Conservation (phyloP, 2,329 filamentous ascomycete genomes). For the Alternaria sp. region DNA sequence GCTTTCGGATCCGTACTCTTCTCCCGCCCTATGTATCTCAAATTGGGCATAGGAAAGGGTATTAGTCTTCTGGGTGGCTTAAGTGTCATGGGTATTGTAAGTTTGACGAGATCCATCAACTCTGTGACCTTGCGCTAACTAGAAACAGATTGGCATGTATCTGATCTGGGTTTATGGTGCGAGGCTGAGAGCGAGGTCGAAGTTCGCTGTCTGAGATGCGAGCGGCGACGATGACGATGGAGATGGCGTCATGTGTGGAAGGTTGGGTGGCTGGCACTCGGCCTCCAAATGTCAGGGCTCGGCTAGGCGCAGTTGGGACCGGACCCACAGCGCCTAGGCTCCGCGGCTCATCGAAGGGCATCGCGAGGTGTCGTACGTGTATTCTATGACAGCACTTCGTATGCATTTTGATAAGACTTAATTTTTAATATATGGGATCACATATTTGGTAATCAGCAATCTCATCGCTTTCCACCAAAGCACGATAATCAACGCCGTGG, state of each 20-base stretch:
- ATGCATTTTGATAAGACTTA: too few species aligned
- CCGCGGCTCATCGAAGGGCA: too few species aligned
- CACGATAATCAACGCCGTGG: too few species aligned
- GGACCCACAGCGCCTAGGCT: too few species aligned
- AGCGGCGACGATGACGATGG: not conserved
- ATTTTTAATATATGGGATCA: too few species aligned
- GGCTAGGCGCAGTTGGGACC: too few species aligned
- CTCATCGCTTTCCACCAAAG: too few species aligned
- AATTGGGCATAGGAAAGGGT: constrained; percentile 65
- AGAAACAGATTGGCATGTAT: not conserved
- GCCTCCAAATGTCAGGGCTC: too few species aligned
- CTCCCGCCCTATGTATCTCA: constrained; percentile 64
- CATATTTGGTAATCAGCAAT: too few species aligned
- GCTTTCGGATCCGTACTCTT: constrained; percentile 68
- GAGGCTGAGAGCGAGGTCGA: not conserved
- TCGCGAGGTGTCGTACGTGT: too few species aligned
- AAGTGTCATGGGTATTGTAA: not conserved
- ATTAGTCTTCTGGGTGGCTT: constrained; percentile 57
- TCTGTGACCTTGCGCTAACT: not conserved
- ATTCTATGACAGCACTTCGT: too few species aligned
- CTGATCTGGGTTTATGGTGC: not conserved
- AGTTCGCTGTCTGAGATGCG: not conserved
- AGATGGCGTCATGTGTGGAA: not conserved
- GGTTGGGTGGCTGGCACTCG: not conserved
- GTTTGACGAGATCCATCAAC: not conserved